phyloP scores from a whole-genome alignment of 768 basidiomycete genomes.

The Mycena leptocephala region DNA sequence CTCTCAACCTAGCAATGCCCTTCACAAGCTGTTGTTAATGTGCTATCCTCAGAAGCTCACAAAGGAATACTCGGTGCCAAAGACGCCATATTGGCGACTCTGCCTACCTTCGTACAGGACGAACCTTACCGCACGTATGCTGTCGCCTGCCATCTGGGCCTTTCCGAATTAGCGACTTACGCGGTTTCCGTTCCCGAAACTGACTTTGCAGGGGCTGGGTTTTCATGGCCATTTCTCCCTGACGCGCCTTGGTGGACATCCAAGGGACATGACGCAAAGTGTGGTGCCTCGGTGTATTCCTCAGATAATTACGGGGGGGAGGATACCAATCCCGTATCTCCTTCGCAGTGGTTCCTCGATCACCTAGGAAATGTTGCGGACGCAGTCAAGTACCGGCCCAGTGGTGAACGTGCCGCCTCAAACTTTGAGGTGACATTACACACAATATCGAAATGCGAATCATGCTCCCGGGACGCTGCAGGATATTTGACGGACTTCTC shows the following conservation, averaged over 20 bases:
- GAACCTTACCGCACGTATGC: not conserved
- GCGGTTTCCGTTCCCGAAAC: not conserved
- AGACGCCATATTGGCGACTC: not conserved
- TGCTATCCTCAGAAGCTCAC: not conserved
- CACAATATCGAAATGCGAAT: not conserved
- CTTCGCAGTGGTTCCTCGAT: not conserved
- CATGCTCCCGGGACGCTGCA: not conserved
- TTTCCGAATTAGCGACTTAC: not conserved
- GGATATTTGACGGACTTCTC: not conserved
- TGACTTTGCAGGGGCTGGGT: not conserved
- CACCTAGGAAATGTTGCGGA: not conserved
- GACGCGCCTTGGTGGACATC: not conserved
- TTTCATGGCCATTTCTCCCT: not conserved
- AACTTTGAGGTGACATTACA: not conserved
- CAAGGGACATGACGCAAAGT: not conserved
- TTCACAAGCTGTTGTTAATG: not conserved
- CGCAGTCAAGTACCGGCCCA: not conserved
- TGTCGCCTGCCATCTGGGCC: not conserved
- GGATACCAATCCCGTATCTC: not conserved
- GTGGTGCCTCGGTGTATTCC: not conserved
- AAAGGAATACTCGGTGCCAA: not conserved
- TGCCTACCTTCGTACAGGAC: not conserved
- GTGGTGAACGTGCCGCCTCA: not conserved
- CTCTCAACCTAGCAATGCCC: not conserved
- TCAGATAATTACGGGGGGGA: not conserved